Base-by-base conservation (phyloP, 2,329 filamentous ascomycete genomes). In the Dactylella cylindrospora region DNA sequence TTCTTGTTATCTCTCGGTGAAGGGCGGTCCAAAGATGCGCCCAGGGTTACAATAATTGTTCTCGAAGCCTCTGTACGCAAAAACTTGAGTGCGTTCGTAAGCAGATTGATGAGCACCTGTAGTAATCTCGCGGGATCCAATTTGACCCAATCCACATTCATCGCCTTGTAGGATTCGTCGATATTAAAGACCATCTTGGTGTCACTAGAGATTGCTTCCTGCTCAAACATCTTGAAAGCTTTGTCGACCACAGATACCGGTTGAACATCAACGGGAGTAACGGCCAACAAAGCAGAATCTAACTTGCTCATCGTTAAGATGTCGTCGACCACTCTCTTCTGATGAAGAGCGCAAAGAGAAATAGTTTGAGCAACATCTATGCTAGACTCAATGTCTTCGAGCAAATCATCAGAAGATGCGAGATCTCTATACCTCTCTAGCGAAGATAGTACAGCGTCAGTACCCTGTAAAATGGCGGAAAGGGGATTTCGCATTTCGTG, bases 311-410 rank as follows among this genome's bases (percentile, higher is more conserved):
- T 73, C 0, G 82, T 85, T 10, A 85, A 72, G 38, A 85, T 80
- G 66, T 85, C 83, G 68, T 85, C 82, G 12, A 85, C 82, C 52
- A 85, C 85, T 6, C 82, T 77, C 73, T 87, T 87, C 71, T 90
- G 85, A 73, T 88, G 88, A 69, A 83, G 86, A 46, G 86, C 85
- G 71, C 88, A 93, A n/a, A 90, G 76, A 13, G 84, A 84, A 70
- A 91, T 90, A 1, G 86, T 90, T 67, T 88, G 86, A n/a, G 86
- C 84, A 4, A 86, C 85, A 70, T 90, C 86, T n/a, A 88, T 77
- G 59, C 74, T 77, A 62, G 75, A 76, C 15, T 69, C 67, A 10
- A 66, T 64, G 23, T 68, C 65, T 9, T 67, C 45, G 1, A 41
- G 32, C 33, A 61, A 25, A 6, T 41, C 50, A 20, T 29, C 54